A percentile compares a stretch with the other conserved stretches of the same genome.
These are phyloP conservation scores for Citrus glauca DNA, from an alignment of 345 rosid genomes.

Conservation along the genomic window DNA sequence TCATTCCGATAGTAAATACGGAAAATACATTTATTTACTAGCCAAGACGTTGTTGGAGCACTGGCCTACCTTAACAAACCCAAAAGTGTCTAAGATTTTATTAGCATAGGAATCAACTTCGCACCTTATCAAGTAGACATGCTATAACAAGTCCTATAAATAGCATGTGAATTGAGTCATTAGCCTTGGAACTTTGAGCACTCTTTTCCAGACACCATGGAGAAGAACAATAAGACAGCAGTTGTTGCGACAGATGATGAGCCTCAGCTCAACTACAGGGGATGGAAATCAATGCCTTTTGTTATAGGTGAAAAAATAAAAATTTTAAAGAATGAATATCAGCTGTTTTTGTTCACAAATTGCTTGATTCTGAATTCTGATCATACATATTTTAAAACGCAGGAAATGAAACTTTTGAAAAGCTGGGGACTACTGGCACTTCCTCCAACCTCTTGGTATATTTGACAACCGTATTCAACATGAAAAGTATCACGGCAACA, in stretches of 20 bases:
- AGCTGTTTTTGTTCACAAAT: not conserved
- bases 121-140: not conserved
- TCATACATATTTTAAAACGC: not conserved
- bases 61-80: too few species aligned
- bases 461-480: constrained; percentile 56
- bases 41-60: too few species aligned
- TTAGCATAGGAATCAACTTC: too few species aligned
- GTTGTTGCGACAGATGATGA: constrained; percentile 21
- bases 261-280: constrained; percentile 48
- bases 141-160: not conserved
- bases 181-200: not conserved
- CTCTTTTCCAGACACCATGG: constrained; percentile 15
- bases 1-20: rapidly evolving
- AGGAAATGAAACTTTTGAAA: constrained; percentile 76
- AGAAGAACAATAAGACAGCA: not conserved
- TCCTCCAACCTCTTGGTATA: constrained; percentile 47
- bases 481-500: constrained; percentile 64
- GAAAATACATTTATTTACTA: too few species aligned
- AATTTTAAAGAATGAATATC: not conserved
- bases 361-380: not conserved
- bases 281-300: constrained; percentile 75
- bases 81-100: too few species aligned
- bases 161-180: not conserved
- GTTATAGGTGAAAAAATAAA: constrained; percentile 43
- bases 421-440: constrained; percentile 62